Conservation (phyloP, 2,329 filamentous ascomycete genomes). For the Alternaria ethzedia region DNA sequence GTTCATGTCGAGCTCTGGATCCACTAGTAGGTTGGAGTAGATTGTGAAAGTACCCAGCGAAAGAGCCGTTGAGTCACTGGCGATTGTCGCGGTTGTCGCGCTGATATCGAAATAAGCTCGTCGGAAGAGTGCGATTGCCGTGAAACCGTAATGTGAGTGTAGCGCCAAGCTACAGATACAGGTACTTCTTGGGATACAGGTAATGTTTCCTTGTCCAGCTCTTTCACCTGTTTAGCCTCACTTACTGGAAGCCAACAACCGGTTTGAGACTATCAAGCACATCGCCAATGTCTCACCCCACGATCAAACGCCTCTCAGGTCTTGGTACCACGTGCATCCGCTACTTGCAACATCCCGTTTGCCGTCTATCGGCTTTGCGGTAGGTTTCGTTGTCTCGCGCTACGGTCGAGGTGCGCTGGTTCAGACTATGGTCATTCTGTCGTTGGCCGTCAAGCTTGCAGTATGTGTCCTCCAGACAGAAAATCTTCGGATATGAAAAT, state of each 20-base stretch:
- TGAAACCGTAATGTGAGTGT: background rate
- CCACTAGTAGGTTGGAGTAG: background rate
- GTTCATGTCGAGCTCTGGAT: background rate
- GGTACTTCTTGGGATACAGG: background rate
- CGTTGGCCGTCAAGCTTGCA: background rate
- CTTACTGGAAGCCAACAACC: conserved; percentile 2
- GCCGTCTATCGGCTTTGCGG: background rate
- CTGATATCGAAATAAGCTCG: background rate
- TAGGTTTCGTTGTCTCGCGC: background rate
- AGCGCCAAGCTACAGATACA: background rate
- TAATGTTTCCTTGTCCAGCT: conserved; percentile 1
- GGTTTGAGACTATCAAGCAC: conserved; percentile 13
- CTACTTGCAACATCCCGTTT: background rate
- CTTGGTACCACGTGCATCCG: background rate
- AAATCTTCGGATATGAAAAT: background rate
- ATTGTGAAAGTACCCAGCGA: background rate
- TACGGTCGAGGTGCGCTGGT: background rate
- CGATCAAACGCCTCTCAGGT: background rate
- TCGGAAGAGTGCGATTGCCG: background rate
- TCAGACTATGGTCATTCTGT: background rate
- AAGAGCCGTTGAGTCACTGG: background rate
- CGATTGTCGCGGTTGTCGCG: background rate
- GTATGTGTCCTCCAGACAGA: background rate
- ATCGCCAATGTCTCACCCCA: background rate
- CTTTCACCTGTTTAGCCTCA: conserved; percentile 3